Percentiles rank a stretch among this genome's conserved stretches.
Evolutionary conservation across 2,329 filamentous ascomycete species (phyloP).

Genomic region (Pseudofabraea citricarpa): DNA sequence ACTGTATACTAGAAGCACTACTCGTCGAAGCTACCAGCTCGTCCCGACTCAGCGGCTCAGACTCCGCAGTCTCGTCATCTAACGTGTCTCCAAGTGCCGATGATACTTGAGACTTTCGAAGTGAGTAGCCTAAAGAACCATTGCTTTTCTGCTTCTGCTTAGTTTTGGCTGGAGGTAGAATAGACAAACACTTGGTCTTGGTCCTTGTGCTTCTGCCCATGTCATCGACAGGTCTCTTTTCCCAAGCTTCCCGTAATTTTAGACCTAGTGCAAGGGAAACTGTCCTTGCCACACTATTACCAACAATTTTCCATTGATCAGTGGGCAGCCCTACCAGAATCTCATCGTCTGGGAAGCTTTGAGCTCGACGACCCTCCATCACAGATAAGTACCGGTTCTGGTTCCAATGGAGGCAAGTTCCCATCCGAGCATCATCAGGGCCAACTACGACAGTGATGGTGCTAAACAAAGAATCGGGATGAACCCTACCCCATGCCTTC

Average conservation of each 20-base stretch:
- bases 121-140: no score
- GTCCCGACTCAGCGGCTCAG: neutral
- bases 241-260: slow-evolving; percentile 54
- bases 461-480: slow-evolving; percentile 47
- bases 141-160: no score
- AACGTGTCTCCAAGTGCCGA: no score
- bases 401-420: slow-evolving; percentile 58
- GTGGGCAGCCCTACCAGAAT: slow-evolving; percentile 54
- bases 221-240: slow-evolving; percentile 11
- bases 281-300: slow-evolving; percentile 71
- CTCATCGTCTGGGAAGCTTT: slow-evolving; percentile 67
- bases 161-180: no score
- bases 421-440: slow-evolving; percentile 50
- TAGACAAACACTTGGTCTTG: no score
- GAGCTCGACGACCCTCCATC: slow-evolving; percentile 63
- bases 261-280: slow-evolving; percentile 64
- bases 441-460: slow-evolving; percentile 55
- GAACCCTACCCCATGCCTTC: slow-evolving; percentile 45
- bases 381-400: slow-evolving; percentile 58
- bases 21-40: neutral
- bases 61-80: no score
- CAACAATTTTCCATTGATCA: slow-evolving; percentile 62
- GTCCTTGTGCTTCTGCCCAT: no score
- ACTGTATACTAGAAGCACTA: no score
- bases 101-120: no score